phyloP scores from a whole-genome alignment of 805 yeast genomes.

The Vanderwaltozyma tropicalis region DNA sequence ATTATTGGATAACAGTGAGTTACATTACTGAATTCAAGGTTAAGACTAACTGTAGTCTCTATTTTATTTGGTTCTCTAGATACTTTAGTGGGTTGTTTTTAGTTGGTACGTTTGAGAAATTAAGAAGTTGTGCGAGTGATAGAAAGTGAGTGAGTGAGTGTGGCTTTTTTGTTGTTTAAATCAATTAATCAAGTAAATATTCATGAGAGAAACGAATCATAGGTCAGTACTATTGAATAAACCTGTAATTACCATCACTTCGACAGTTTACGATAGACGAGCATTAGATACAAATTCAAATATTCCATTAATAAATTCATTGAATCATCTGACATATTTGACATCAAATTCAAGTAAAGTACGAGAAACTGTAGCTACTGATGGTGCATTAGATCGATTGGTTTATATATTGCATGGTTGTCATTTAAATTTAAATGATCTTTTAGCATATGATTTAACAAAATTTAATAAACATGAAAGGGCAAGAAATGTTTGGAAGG shows the following conservation, averaged over 20 bases:
- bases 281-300: conserved; percentile 87
- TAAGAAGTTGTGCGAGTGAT: no score
- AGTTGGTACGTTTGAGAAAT: no score
- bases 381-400: conserved; percentile 86
- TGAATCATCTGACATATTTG: conserved; percentile 80
- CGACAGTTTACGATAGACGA: conserved; percentile 81
- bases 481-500: conserved; percentile 22
- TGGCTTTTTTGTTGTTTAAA: no score
- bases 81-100: no score
- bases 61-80: no score
- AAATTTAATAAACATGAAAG: conserved; percentile 7
- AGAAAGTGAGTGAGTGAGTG: no score
- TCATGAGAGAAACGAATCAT: conserved; percentile 91
- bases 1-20: no score
- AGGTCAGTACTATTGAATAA: conserved; percentile 66
- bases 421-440: conserved; percentile 28
- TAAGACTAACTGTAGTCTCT: no score
- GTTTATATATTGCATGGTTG: conserved; percentile 82
- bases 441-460: conserved; percentile 13
- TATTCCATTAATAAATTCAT: conserved; percentile 81
- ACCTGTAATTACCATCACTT: conserved; percentile 87
- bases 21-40: no score
- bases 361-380: conserved; percentile 76
- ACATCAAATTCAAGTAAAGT: conserved; percentile 82
- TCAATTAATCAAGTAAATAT: no score